Evolutionary conservation across 2,329 filamentous ascomycete genomes (phyloP).

Genomic region (Teratosphaeria epicoccoides): DNA sequence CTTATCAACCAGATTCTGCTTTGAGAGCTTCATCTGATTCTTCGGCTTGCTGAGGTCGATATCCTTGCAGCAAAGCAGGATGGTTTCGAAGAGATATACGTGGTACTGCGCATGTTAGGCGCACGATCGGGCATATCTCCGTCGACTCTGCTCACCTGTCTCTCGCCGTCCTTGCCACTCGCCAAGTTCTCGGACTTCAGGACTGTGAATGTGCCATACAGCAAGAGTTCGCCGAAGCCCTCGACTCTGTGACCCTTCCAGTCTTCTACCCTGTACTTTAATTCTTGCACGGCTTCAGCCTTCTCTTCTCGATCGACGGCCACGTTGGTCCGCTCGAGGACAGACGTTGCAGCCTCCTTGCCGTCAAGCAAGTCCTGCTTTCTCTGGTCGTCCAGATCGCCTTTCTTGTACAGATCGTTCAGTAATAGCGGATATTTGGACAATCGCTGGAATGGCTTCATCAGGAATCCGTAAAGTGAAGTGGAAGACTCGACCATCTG

Average conservation of each 20-base stretch:
- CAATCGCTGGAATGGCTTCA: conserved; percentile 93
- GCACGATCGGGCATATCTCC: background rate
- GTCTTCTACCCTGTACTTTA: conserved; percentile 77
- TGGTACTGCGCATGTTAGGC: conserved; percentile 58
- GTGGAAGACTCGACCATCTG: conserved; percentile 79
- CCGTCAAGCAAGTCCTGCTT: conserved; percentile 64
- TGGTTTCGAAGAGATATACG: conserved; percentile 93
- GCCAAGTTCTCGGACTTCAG: conserved; percentile 48
- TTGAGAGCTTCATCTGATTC: conserved; percentile 63
- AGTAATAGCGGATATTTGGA: conserved; percentile 90
- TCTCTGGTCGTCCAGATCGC: conserved; percentile 56
- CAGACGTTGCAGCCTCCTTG: conserved; percentile 69
- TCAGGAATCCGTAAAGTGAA: conserved; percentile 78
- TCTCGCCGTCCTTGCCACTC: conserved; percentile 66
- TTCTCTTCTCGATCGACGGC: conserved; percentile 83
- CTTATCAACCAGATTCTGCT: conserved; percentile 45
- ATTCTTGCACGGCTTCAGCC: conserved; percentile 70
- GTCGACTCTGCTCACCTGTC: conserved; percentile 54
- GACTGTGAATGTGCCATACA: conserved; percentile 85
- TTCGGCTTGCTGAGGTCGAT: conserved; percentile 73
- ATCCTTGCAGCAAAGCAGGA: conserved; percentile 94
- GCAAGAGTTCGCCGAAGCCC: conserved; percentile 77
- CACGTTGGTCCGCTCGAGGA: conserved; percentile 76
- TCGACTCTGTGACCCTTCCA: conserved; percentile 92
- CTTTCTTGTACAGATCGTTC: conserved; percentile 79